Base-by-base conservation (phyloP, 805 yeast species). In the Pichia membranifaciens region DNA sequence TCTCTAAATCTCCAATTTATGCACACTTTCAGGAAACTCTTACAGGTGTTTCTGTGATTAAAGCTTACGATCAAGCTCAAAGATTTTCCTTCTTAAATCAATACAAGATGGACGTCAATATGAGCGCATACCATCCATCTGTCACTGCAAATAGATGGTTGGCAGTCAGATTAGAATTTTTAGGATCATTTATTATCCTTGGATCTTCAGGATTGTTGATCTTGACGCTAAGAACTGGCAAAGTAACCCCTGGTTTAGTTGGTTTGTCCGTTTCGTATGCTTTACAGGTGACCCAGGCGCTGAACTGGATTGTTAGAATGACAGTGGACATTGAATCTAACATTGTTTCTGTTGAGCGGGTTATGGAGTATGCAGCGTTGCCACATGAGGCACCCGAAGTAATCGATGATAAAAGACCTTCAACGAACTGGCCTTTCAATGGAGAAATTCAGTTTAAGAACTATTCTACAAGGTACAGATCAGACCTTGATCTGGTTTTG, bases 301-400 rank as follows among this genome's bases (percentile, higher is more conserved):
- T 93, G 67, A 91, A 89, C 66, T 91, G 97, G 97, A 88, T 93
- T 67, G 98, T 93, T 28, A 79, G 99, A 69, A 91, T 90, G 98
- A 87, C 97, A 0, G 99, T 93, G 38, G 99, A 93, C 58, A 96
- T 93, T 40, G 99, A 93, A 67, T 89, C 97, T 12, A 91, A 89
- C 66, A 90, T 93, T 69, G 99, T 93, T 21, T 77, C 84, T 1
- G 84, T 81, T 36, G 89, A 83, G 59, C 74, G 89, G 63, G 74
- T 82, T 31, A 54, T 78, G 39, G 89, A 82, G 54, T 82, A 82
- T 58, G 58, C 68, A 16, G 48, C 54, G 9, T 52, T 67, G 41
- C 69, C 70, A 34, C 73, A 89, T n/a, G 99, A 93, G 70, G 98
- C 97, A 7, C 87, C 72, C 7, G 74, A 71, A 54, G 58, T 74